These are phyloP conservation scores for Heliamphora exappendiculata DNA, from an alignment of 148 eudicot genomes.

Conservation along the genomic window DNA sequence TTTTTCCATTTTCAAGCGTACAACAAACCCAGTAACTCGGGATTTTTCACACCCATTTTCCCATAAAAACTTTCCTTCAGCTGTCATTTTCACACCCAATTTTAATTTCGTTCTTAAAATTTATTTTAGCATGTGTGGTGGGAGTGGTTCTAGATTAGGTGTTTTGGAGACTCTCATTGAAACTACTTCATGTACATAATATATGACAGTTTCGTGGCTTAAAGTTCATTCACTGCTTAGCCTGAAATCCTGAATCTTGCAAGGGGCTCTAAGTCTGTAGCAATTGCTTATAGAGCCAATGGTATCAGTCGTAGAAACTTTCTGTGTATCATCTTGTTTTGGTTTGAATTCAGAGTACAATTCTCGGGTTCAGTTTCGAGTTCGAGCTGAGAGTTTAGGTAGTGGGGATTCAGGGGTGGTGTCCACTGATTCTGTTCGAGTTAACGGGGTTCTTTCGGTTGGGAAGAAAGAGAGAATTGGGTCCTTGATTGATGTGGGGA, in stretches of 20 bases:
- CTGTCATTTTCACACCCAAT: not conserved
- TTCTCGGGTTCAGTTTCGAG: constrained; percentile 27
- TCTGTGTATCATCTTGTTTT: constrained; percentile 35
- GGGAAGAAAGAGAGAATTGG: constrained; percentile 35
- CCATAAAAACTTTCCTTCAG: constrained; percentile 9
- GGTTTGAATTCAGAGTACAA: constrained; percentile 24
- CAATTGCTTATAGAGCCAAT: constrained; percentile 17
- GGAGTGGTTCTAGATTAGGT: not conserved
- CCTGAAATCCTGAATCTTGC: constrained; percentile 9
- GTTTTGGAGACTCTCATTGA: not conserved
- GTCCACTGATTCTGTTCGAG: constrained; percentile 30
- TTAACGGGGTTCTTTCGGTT: constrained; percentile 32
- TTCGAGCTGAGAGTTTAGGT: constrained; percentile 31
- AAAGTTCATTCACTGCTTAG: not conserved
- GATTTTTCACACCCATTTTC: not conserved
- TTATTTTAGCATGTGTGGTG: too few species aligned
- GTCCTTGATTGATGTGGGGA: constrained; percentile 36
- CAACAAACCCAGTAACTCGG: not conserved
- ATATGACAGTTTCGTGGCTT: not conserved
- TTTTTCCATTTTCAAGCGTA: not conserved
- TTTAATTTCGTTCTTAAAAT: not conserved
- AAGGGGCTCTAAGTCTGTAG: constrained; percentile 2
- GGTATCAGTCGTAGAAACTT: constrained; percentile 35
- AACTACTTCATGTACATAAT: not conserved
- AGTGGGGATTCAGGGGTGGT: constrained; percentile 31